phyloP scores from a whole-genome alignment of 108 stramenopile species.

The Nannochloropsis oceanica region DNA sequence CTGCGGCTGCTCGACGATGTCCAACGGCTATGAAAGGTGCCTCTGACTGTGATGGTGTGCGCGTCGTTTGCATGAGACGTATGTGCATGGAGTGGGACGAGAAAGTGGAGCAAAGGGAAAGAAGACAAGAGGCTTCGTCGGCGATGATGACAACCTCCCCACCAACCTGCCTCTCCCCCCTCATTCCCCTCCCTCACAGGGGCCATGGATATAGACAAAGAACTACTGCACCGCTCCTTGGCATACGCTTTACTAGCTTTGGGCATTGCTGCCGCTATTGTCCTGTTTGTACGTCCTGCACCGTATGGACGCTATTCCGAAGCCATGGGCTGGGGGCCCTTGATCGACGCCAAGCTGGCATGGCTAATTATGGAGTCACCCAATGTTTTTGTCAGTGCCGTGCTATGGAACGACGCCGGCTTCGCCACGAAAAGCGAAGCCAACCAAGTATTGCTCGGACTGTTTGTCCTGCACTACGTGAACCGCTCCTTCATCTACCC shows the following conservation, averaged over 20 bases:
- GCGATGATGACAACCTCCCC: too few species aligned
- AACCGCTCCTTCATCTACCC: slow-evolving; percentile 70
- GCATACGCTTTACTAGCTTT: background rate
- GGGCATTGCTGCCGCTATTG: background rate
- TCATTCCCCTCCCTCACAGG: too few species aligned
- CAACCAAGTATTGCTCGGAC: slow-evolving; percentile 43
- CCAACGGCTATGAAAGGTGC: too few species aligned
- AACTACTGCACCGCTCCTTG: background rate
- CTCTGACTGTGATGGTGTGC: too few species aligned
- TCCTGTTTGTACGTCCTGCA: background rate
- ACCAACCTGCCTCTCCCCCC: too few species aligned
- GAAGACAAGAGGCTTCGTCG: too few species aligned
- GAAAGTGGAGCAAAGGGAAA: too few species aligned
- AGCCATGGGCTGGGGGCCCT: background rate
- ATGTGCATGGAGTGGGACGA: too few species aligned
- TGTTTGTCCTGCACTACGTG: slow-evolving; percentile 68
- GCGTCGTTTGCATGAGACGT: too few species aligned
- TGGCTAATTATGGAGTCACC: slow-evolving; percentile 25
- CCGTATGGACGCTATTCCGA: background rate
- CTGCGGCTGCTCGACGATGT: background rate
- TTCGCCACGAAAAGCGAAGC: background rate
- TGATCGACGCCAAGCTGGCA: slow-evolving; percentile 4
- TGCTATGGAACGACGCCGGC: background rate
- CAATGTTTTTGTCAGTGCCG: background rate
- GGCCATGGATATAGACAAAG: background rate